Evolutionary conservation across 2,329 filamentous ascomycete species (phyloP).

Genomic region (Calonectria pseudoturangicola): DNA sequence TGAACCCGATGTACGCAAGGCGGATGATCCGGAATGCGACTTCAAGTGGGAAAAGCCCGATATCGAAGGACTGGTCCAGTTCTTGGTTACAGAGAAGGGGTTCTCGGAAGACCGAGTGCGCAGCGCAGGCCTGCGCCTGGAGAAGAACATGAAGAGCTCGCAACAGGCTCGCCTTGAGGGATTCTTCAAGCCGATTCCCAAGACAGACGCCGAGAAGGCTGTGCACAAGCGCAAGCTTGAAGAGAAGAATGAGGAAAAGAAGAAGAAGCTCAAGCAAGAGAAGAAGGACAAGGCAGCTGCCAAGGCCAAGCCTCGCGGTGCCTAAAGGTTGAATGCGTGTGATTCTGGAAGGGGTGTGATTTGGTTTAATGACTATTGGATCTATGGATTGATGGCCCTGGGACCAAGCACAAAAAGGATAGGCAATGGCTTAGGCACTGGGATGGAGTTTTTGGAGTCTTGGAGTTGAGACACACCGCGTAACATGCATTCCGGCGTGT

Average conservation of each 20-base stretch:
- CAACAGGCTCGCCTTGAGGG: constrained; percentile 95
- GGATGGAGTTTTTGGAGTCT: constrained; percentile 51
- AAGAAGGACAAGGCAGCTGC: constrained; percentile 96
- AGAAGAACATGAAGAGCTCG: constrained; percentile 92
- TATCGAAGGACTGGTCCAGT: constrained; percentile 90
- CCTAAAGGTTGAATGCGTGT: constrained; percentile 47
- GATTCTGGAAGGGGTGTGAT: neutral
- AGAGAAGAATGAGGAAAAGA: constrained; percentile 92
- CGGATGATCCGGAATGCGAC: constrained; percentile 91
- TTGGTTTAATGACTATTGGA: neutral
- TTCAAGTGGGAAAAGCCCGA: constrained; percentile 99
- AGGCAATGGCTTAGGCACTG: constrained; percentile 15
- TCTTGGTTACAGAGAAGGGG: constrained; percentile 93
- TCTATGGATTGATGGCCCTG: neutral
- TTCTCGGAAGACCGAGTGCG: constrained; percentile 97
- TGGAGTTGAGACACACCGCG: constrained; percentile 31
- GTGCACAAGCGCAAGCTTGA: constrained; percentile 94
- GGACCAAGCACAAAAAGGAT: constrained; percentile 25
- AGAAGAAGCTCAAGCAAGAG: constrained; percentile 95
- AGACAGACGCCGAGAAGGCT: constrained; percentile 90
- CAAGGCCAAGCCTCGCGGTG: constrained; percentile 89
- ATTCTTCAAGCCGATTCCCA: constrained; percentile 95
- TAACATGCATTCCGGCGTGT: neutral
- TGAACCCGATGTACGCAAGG: constrained; percentile 88
- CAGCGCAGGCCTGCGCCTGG: constrained; percentile 83